phyloP scores from a whole-genome alignment of 108 stramenopile species.

The Nitzschia inconspicua region DNA sequence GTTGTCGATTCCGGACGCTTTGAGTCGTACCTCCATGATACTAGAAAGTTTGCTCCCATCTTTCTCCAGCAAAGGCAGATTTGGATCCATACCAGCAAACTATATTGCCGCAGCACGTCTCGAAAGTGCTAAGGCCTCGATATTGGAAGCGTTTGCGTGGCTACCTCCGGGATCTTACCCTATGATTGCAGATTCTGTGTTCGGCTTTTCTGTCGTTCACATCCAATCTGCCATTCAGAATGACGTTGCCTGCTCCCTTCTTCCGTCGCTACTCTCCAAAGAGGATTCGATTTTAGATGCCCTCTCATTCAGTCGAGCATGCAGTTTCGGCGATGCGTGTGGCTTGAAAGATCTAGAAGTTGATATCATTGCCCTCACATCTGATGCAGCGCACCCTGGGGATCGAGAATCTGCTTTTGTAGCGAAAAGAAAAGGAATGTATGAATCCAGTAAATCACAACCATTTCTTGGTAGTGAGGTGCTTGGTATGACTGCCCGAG shows the following conservation, averaged over 20 bases:
- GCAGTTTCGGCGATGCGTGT: slow-evolving; percentile 54
- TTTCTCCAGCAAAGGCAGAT: slow-evolving; percentile 52
- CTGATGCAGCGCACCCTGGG: slow-evolving; percentile 46
- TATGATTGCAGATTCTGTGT: slow-evolving; percentile 75
- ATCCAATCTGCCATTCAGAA: slow-evolving; percentile 58
- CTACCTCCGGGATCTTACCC: slow-evolving; percentile 86
- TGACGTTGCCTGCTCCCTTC: slow-evolving; percentile 66
- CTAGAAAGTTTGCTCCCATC: slow-evolving; percentile 73
- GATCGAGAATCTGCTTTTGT: slow-evolving; percentile 74
- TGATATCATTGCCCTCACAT: slow-evolving; percentile 47
- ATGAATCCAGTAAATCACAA: not conserved
- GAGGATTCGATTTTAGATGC: slow-evolving; percentile 75
- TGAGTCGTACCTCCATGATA: slow-evolving; percentile 57
- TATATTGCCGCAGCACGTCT: slow-evolving; percentile 45
- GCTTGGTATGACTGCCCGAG: slow-evolving; percentile 44
- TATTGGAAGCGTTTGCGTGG: slow-evolving; percentile 89
- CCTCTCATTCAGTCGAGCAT: slow-evolving; percentile 50
- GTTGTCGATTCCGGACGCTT: slow-evolving; percentile 77
- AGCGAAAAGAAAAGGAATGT: not conserved
- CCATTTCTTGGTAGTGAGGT: slow-evolving; percentile 42
- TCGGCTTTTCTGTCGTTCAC: slow-evolving; percentile 65
- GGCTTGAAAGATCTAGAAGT: slow-evolving; percentile 56
- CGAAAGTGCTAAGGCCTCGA: slow-evolving; percentile 71
- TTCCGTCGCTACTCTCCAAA: slow-evolving; percentile 52
- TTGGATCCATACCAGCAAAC: slow-evolving; percentile 42